Evolutionary conservation across 2,329 filamentous ascomycete genomes (phyloP), one percentile per base, ranked within the genome.

Genomic region (Didymella pinodella): DNA sequence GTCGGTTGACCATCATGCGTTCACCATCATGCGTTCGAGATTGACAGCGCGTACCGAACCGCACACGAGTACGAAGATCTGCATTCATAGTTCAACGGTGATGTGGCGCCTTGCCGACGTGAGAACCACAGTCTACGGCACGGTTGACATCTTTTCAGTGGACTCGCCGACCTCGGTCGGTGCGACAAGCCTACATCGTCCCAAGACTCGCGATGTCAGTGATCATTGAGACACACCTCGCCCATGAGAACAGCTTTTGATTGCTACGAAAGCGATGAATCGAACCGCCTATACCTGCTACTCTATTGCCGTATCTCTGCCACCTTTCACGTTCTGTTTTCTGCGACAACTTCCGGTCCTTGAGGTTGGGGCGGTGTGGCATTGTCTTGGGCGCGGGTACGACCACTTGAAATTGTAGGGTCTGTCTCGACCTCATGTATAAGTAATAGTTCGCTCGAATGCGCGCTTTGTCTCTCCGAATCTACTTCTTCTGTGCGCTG

Each of bases 21-120:
- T n/a, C 32, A 4, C 36, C 34, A 14, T 57, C 26, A 18, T 36
- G 4, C 20, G 14, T 18, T n/a, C 32, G 10, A 26, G 18, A 50
- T 46, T 49, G 31, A 46, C 45, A 53, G 49, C 45, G 26, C 49
- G 38, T 31, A 47, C 49, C 46, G 41, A 44, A 54, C 40, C 50
- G 46, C 46, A 49, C 31, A 59, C 45, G 49, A 59, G 41, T 26
- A 54, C 49, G 49, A 36, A 28, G 38, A 50, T 41, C 46, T 45
- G 20, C 44, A 26, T 12, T 22, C 22, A 22, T 22, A 22, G 36
- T 18, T 28, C 32, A 53, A 57, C 36, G 29, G 36, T n/a, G 16
- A 22, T 53, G 22, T 48, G 18, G 25, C 16, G 16, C 32, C 32
- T 18, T n/a, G 32, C 32, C 7, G 14, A 36, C 6, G 7, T 36